Base-by-base conservation (phyloP, 83 land plant species). In the Larix sibirica region DNA sequence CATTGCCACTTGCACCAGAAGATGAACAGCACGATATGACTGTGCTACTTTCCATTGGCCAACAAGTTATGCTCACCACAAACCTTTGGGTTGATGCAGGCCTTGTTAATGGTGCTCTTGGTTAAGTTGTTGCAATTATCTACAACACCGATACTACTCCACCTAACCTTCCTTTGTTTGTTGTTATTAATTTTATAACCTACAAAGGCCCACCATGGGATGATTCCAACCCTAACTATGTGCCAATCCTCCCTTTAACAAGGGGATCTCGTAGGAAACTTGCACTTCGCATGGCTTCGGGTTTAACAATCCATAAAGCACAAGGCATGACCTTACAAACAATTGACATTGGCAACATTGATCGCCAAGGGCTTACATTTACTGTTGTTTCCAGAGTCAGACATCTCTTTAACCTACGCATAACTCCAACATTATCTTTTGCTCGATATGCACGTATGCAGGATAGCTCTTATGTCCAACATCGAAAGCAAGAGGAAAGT, bases 1-100 rank as follows among this genome's bases (percentile, higher is more conserved):
- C 4, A 0, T 3, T 1, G n/a, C n/a, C n/a, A 0, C 4, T 13
- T 1, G 4, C 4, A 0, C 1, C 9, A 4, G 4, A 4, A 14
- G 18, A 18, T 62, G 63, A 42, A 4, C n/a, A 62, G 20, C 21
- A 1, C 0, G 21, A 62, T 4, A 4, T n/a, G 9, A 18, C 3
- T 0, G 0, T 18, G 0, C 63, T 62, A 2, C 18, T 60, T 3
- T 60, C 3, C 63, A 62, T 3, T 42, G 44, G 44, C 0, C 5
- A 62, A 16, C 3, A 18, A 18, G 63, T 62, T 18, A 62, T 62
- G n/a, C 63, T 62, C 6, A 14, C 63, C 3, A 42, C 0, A 0
- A 62, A 62, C 63, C 12, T 62, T 0, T 62, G 17, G 63, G 63
- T 62, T 1, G 20, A 4, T 3, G 6, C 21, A 18, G 21, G 20